These are phyloP conservation scores for Prosopis cineraria DNA, from an alignment of 306 rosid species.

Conservation along the genomic window DNA sequence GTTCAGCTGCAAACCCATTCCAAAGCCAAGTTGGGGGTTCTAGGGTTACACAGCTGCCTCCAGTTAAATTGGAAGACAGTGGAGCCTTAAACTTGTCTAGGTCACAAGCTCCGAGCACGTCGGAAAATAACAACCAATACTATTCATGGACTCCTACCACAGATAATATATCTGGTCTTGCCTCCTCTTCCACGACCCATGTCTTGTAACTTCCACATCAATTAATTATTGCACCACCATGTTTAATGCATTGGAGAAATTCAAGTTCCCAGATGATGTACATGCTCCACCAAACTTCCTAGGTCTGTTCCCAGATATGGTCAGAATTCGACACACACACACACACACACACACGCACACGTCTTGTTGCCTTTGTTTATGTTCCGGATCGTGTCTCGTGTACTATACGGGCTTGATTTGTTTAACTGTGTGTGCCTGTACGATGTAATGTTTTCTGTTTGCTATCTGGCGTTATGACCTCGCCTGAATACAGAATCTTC, in stretches of 20 bases:
- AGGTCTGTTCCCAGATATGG: constrained; percentile 1
- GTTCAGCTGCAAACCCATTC: constrained; percentile 8
- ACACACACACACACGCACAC: too few species aligned
- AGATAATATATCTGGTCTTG: constrained; percentile 50
- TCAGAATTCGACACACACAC: not conserved
- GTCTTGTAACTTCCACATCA: constrained; percentile 37
- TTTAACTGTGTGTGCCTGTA: constrained; percentile 29
- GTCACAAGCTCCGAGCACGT: constrained; percentile 29
- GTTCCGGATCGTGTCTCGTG: constrained; percentile 14
- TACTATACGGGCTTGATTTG: constrained; percentile 21
- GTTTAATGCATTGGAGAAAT: not conserved
- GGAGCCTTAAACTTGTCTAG: constrained; percentile 36
- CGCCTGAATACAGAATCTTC: constrained; percentile 2
- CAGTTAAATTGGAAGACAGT: constrained; percentile 46
- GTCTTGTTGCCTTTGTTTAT: not conserved
- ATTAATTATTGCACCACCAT: not conserved
- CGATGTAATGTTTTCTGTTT: constrained; percentile 6
- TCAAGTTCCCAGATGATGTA: not conserved
- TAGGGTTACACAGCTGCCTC: constrained; percentile 51
- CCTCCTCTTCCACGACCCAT: constrained; percentile 48
- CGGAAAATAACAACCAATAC: constrained; percentile 37
- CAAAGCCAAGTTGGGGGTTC: constrained; percentile 7
- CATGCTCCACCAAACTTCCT: not conserved
- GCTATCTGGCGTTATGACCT: constrained; percentile 17
- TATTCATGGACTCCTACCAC: constrained; percentile 42